Evolutionary conservation across 176 grass and related monocot species (phyloP), one percentile per base, ranked within the genome.

Genomic region (Oryza coarctata): DNA sequence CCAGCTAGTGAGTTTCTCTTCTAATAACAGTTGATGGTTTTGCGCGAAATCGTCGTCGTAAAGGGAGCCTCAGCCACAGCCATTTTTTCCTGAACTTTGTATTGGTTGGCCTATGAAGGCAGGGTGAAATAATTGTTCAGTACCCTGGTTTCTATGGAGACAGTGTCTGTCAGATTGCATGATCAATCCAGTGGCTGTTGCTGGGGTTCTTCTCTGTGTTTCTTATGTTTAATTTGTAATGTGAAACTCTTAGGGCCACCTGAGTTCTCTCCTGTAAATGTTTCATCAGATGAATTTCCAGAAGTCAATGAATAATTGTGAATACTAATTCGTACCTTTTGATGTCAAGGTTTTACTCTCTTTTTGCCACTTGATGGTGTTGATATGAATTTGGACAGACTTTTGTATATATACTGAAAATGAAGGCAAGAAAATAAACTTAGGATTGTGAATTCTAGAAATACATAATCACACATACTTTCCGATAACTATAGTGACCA

Each of bases 191-290:
- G 38, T 79, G 47, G 76, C 35, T 63, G 50, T 52, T 27, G 50
- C 17, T 71, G 30, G 28, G 33, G 32, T 45, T 65, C 60, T 63
- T n/a, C n/a, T 47, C 40, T 27, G 3, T 26, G 52, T 18, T 75
- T 9, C 22, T 29, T 25, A 34, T 57, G 47, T 75, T 8, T 57
- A 3, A 60, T 63, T 13, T 75, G 81, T 39, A 83, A 66, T 52
- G 40, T 74, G 14, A 32, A 63, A 23, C 11, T 82, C 50, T 15
- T 68, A 11, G 38, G 15, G n/a, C n/a, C 9, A 28, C 70, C 28
- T 43, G 34, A 61, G 35, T 62, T 10, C 6, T 61, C 39, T 17
- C 25, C 8, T 76, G 82, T 84, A 82, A 36, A 82, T 82, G 47
- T 23, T 62, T 43, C 10, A 29, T 43, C 69, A 25, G 26, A 67